Conservation (phyloP, 2,329 filamentous ascomycete genomes). For the Trichoderma guizhouense region DNA sequence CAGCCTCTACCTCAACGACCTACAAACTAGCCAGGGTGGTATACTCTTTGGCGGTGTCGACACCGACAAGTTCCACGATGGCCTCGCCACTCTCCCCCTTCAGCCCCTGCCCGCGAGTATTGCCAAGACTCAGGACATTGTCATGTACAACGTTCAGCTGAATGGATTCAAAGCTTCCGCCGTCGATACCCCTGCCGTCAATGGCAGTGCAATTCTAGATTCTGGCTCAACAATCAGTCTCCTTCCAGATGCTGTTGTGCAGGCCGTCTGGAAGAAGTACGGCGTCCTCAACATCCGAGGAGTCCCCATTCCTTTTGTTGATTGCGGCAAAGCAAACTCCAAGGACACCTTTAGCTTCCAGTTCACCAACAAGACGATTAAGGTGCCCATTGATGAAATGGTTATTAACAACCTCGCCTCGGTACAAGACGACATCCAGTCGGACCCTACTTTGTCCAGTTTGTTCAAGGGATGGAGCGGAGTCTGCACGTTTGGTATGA, state of each 20-base stretch:
- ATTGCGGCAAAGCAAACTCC: constrained; percentile 46
- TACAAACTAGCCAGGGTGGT: constrained; percentile 60
- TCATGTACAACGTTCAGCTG: constrained; percentile 35
- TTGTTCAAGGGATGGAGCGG: constrained; percentile 38
- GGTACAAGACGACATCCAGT: constrained; percentile 39
- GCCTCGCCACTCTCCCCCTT: constrained; percentile 44
- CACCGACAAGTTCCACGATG: constrained; percentile 65
- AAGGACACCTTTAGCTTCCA: constrained; percentile 49
- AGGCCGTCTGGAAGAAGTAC: constrained; percentile 49
- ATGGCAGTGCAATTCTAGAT: constrained; percentile 64
- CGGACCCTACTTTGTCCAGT: constrained; percentile 37
- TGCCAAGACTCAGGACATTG: constrained; percentile 40
- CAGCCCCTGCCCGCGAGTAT: constrained; percentile 34
- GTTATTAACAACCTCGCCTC: constrained; percentile 43
- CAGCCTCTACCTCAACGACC: constrained; percentile 67
- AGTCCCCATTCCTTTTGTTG: constrained; percentile 47
- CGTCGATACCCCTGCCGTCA: constrained; percentile 35
- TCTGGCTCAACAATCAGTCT: constrained; percentile 70
- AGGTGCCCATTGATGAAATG: constrained; percentile 51
- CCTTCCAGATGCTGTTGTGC: constrained; percentile 58
- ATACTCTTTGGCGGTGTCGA: constrained; percentile 80
- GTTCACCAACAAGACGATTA: constrained; percentile 47
- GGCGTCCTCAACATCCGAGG: constrained; percentile 44
- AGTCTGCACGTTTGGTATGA: constrained; percentile 55
- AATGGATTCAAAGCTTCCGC: constrained; percentile 39